These are phyloP conservation scores for Galeopsis tetrahit DNA, from an alignment of 257 asterid species.

Conservation along the genomic window DNA sequence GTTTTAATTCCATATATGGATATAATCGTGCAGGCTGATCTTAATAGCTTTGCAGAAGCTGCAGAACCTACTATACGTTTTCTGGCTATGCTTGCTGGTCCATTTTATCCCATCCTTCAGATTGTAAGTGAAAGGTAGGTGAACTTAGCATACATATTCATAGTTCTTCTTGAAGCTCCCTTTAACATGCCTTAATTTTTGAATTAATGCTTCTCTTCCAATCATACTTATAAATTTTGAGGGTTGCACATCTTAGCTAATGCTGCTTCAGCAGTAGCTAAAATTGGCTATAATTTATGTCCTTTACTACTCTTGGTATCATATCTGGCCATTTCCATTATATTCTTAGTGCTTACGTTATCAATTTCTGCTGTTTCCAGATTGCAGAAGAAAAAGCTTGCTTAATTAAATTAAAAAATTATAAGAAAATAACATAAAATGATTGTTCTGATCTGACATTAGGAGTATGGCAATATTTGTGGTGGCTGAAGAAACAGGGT, in stretches of 20 bases:
- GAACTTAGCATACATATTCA: constrained; percentile 31
- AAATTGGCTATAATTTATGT: constrained; percentile 6
- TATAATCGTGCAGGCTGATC: constrained; percentile 73
- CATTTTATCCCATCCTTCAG: constrained; percentile 83
- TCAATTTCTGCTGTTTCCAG: not conserved
- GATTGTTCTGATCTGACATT: not conserved
- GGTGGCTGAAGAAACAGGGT: constrained; percentile 19
- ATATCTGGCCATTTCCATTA: constrained; percentile 16
- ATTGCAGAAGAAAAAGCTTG: constrained; percentile 7
- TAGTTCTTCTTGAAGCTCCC: constrained; percentile 27
- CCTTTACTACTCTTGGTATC: constrained; percentile 4
- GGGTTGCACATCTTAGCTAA: constrained; percentile 4
- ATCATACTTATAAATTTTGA: not conserved
- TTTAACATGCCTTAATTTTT: constrained; percentile 22
- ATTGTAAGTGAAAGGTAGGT: constrained; percentile 87
- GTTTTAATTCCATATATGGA: constrained; percentile 36
- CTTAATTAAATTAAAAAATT: not conserved
- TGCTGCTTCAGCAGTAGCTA: constrained; percentile 32
- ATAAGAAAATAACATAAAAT: not conserved
- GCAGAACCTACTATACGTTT: constrained; percentile 78
- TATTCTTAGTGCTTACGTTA: not conserved
- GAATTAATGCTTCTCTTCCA: not conserved
- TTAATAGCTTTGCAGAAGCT: constrained; percentile 79
- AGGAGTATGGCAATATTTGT: constrained; percentile 27
- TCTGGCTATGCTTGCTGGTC: constrained; percentile 97